Evolutionary conservation across 176 grass and related monocot species (phyloP).

Genomic region (Paspalum notatum): DNA sequence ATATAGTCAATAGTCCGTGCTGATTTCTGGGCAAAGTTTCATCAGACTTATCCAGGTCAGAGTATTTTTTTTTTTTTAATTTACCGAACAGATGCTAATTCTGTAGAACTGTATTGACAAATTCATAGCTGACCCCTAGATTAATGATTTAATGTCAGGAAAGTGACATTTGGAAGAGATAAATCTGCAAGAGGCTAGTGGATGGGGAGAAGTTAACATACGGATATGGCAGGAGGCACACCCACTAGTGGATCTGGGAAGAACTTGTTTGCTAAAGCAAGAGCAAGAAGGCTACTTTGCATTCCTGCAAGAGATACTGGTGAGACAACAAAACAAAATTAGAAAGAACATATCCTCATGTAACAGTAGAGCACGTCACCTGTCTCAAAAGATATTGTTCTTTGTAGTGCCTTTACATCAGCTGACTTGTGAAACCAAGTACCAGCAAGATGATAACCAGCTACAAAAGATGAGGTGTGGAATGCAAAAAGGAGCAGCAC

Average conservation of each 20-base stretch:
- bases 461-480: slow-evolving; percentile 77
- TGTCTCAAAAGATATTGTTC: slow-evolving; percentile 95
- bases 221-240: slow-evolving; percentile 90
- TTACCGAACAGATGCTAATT: neutral
- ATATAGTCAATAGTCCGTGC: slow-evolving; percentile 1
- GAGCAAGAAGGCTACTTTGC: slow-evolving; percentile 99
- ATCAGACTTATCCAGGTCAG: neutral
- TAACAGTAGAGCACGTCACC: slow-evolving; percentile 45
- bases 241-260: slow-evolving; percentile 95
- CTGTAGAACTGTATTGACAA: slow-evolving; percentile 2
- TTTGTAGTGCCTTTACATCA: slow-evolving; percentile 87
- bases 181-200: slow-evolving; percentile 5
- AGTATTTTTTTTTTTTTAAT: slow-evolving; percentile 16
- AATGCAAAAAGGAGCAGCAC: slow-evolving; percentile 86
- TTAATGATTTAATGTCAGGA: neutral
- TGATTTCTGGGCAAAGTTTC: slow-evolving; percentile 14
- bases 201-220: slow-evolving; percentile 46
- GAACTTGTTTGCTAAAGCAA: slow-evolving; percentile 98
- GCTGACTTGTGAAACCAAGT: slow-evolving; percentile 65
- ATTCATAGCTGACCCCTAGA: neutral
- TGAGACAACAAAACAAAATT: slow-evolving; percentile 45
- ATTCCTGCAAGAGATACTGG: slow-evolving; percentile 61
- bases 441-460: slow-evolving; percentile 75
- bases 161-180: neutral
- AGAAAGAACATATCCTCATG: slow-evolving; percentile 9